Evolutionary conservation across 1,139 yeast species (phyloP).

Genomic region (Meyerozyma smithsonii): DNA sequence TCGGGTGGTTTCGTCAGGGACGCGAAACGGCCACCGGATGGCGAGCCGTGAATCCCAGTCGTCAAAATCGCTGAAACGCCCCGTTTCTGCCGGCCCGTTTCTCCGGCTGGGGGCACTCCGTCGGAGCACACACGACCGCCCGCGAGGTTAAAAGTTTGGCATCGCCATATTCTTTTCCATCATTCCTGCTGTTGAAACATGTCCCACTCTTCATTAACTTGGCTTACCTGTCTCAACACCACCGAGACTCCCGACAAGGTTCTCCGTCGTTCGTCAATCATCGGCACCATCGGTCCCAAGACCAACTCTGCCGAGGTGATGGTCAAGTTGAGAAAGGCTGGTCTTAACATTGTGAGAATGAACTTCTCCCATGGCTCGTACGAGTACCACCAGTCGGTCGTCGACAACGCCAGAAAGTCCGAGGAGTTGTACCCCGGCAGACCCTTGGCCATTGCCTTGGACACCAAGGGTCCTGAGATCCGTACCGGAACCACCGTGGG

Average conservation of each 20-base stretch:
- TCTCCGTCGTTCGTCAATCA: conserved; percentile 92
- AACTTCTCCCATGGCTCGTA: conserved; percentile 97
- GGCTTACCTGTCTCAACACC: conserved; percentile 84
- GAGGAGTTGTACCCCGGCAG: conserved; percentile 89
- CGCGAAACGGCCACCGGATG: not conserved
- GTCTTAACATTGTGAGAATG: conserved; percentile 96
- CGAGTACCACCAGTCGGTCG: conserved; percentile 93
- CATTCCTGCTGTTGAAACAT: conserved; percentile 8
- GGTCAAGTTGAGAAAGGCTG: conserved; percentile 90
- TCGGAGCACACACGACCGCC: conserved; percentile 1
- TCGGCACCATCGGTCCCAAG: conserved; percentile 98
- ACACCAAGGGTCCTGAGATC: conserved; percentile 99
- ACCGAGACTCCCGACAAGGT: conserved; percentile 75
- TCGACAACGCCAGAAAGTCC: conserved; percentile 94
- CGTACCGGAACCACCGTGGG: conserved; percentile 93
- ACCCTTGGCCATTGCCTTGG: conserved; percentile 97
- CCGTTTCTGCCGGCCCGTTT: not conserved
- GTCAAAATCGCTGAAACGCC: not conserved
- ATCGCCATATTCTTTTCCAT: not conserved
- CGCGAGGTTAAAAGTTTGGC: not conserved
- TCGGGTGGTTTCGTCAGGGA: no score
- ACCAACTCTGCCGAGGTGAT: conserved; percentile 85
- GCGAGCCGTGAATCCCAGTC: not conserved
- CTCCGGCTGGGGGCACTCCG: conserved; percentile 3
- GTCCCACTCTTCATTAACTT: conserved; percentile 37